Evolutionary conservation across 2,329 filamentous ascomycete genomes (phyloP), one percentile per base, ranked within the genome.

Genomic region (Cercospora sojina): DNA sequence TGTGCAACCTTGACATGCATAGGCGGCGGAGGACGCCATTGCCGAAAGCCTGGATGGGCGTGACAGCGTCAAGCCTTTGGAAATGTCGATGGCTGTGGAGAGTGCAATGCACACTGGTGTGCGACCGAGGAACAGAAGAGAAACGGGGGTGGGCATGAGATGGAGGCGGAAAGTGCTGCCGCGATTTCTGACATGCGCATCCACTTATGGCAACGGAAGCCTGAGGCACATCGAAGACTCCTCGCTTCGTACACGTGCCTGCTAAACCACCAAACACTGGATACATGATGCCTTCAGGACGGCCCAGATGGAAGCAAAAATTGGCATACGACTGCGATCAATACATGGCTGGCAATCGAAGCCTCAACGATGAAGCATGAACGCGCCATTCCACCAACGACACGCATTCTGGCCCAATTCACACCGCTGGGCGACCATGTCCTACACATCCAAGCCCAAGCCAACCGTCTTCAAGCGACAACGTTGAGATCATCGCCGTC

Each of bases 1-100:
- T 3, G 74, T 70, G 59, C 76, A 77, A 20, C 71, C 74, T 18
- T 74, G 67, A 60, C 76, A 77, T 8, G 76, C 69, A 47, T 71
- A 75, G 43, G 70, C 67, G 73, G 43, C 20, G 16, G 35, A 41
- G 16, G 35, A n/a, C 35, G 16, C 35, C 35, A 41, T 41, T 41
- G 35, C 6, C 35, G 35, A 16, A 16, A 8, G 35, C 35, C 35
- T 3, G 35, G 16, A 41, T 6, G 35, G 35, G 5, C 9, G 16
- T 41, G 35, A 41, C 35, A n/a, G 16, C 8, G 6, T n/a, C 35
- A 41, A 41, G 16, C 7, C 16, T 41, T 41, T 41, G 35, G n/a
- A 6, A 9, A 6, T n/a, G 35, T 41, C 35, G 35, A 41, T 41
- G 35, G 16, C 35, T 41, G 9, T 41, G n/a, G 16, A 5, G 4